Evolutionary conservation across 371 early-diverging fungal genomes (phyloP), one percentile per base, ranked within the genome.

Genomic region (Fennellomyces sp.): DNA sequence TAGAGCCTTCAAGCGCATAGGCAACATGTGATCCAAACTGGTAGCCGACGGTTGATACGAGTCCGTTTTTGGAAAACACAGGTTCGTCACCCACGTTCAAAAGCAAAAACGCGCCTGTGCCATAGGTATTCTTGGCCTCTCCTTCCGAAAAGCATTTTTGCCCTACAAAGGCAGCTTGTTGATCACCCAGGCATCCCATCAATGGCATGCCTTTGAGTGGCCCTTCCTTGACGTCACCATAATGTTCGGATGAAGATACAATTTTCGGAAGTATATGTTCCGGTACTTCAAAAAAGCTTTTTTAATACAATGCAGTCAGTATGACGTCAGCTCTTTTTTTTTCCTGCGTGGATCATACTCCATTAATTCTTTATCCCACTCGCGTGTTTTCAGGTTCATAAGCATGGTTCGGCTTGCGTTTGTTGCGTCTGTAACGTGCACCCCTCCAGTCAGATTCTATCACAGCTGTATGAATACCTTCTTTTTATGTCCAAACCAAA

Each of bases 141-240:
- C 98, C 97, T 0, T 81, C 76, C 25, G 84, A 64, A 69, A 95
- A 92, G 73, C 98, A 97, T 61, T 86, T 85, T 67, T 97, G 98
- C 10, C 98, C 98, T 7, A 98, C 95, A 41, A 96, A 78, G 5
- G 98, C 97, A 3, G 97, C 96, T 69, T 98, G 98, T 70, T 98
- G 98, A 77, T 98, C 98, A 21, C 98, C 98, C 29, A 97, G 73
- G 69, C 92, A 91, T 4, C 94, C 95, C 30, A 90, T 77, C 13
- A 95, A 82, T 1, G 93, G 90, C 1, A 92, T 63, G 25, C 88
- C 91, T 68, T 73, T 66, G 38, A 88, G 74, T 0, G 91, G 81
- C 2, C 89, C 89, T 27, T 66, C 64, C 17, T 64, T 70, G 55
- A 95, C 71, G 23, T 75, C 63, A 6, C 93, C 95, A 73, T 94